phyloP scores from a whole-genome alignment of 768 basidiomycete species.

The Sarcodon sp. region DNA sequence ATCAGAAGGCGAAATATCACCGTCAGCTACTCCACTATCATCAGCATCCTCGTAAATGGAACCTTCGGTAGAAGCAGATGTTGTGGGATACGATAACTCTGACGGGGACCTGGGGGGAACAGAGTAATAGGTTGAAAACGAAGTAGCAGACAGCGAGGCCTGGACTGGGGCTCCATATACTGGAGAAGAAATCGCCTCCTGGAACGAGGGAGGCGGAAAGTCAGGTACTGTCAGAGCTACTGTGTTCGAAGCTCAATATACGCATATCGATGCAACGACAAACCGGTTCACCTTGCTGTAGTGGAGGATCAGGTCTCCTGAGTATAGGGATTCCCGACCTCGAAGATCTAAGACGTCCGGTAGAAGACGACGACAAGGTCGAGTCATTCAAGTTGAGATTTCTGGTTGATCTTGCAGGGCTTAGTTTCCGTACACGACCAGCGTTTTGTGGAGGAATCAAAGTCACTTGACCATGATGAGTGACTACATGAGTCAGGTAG shows the following conservation, averaged over 20 bases:
- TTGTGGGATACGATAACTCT: slow-evolving; percentile 3
- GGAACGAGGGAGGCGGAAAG: slow-evolving; percentile 67
- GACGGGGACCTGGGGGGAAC: slow-evolving; percentile 2
- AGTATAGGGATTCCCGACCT: neutral
- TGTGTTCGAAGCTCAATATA: neutral
- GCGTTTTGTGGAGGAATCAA: slow-evolving; percentile 38
- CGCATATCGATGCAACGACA: neutral
- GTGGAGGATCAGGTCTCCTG: slow-evolving; percentile 4
- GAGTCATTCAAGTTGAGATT: slow-evolving; percentile 14
- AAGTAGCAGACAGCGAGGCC: slow-evolving; percentile 2
- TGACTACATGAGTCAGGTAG: slow-evolving; percentile 44
- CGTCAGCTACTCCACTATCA: neutral
- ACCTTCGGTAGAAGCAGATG: slow-evolving; percentile 1
- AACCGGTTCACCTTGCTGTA: no score
- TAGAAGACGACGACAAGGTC: slow-evolving; percentile 13
- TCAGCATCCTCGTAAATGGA: neutral
- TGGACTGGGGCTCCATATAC: slow-evolving; percentile 7
- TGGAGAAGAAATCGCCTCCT: slow-evolving; percentile 37
- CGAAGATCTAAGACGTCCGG: neutral
- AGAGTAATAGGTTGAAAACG: neutral
- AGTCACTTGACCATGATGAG: slow-evolving; percentile 38
- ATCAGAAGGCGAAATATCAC: neutral
- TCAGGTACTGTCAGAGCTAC: slow-evolving; percentile 27
- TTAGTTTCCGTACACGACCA: slow-evolving; percentile 29
- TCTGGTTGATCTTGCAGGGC: slow-evolving; percentile 19